Conservation (phyloP, 768 basidiomycete species). For the Hortiboletus campestris region DNA sequence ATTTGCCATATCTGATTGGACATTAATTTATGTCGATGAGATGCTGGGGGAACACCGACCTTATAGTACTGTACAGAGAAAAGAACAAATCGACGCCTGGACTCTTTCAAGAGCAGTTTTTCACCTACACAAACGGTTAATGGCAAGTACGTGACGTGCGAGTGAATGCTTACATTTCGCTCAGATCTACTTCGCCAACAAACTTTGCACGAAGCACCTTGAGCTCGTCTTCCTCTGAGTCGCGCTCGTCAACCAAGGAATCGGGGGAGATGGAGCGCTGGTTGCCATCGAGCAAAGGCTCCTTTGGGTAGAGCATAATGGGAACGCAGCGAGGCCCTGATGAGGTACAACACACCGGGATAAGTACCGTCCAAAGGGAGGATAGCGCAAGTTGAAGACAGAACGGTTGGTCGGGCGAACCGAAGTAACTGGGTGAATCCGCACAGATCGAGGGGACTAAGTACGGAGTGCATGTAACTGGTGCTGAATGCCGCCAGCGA, state of each 20-base stretch:
- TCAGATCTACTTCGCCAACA: conserved; percentile 68
- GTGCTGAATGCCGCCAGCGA: no score
- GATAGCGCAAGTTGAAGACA: no score
- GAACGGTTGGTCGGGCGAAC: no score
- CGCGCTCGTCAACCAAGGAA: conserved; percentile 27
- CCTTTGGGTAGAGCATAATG: conserved; percentile 30
- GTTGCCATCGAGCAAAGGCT: conserved; percentile 28
- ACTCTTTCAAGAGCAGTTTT: conserved; percentile 80
- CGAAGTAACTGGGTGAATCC: no score
- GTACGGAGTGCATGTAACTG: no score
- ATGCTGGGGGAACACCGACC: conserved; percentile 30
- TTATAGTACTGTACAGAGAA: conserved; percentile 94
- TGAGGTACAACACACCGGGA: no score
- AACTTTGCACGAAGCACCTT: conserved; percentile 48
- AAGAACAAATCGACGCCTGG: conserved; percentile 79
- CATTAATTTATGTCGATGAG: not conserved
- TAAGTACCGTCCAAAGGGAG: no score
- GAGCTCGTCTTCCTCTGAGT: conserved; percentile 26
- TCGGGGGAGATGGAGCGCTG: conserved; percentile 32
- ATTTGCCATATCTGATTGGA: conserved; percentile 80
- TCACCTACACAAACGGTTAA: conserved; percentile 40
- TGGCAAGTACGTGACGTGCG: not conserved
- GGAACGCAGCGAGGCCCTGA: conserved; percentile 32
- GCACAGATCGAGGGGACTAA: no score
- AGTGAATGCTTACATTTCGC: conserved; percentile 43